Base-by-base conservation (phyloP, 2,329 filamentous ascomycete genomes). In the Paramyrothecium sp. region DNA sequence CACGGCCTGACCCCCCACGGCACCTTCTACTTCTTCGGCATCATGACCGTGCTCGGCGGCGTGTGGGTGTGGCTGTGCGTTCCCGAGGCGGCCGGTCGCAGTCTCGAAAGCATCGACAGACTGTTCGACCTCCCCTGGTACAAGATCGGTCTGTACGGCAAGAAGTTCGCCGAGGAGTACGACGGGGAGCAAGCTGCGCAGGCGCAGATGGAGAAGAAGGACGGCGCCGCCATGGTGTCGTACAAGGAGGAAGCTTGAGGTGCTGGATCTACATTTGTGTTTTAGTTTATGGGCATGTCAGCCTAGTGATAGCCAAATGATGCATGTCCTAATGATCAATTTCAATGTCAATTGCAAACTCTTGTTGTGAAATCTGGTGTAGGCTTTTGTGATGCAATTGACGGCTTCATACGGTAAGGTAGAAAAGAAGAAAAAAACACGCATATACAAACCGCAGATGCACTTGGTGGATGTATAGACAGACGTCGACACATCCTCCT, bases 61-160 rank as follows among this genome's bases (percentile, higher is more conserved):
- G 52, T 79, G 3, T 90, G 86, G 84, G 87, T 86, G 7, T 88
- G 79, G 76, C 81, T 88, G 66, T 84, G 80, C 64, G 78, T 90
- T 3, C 88, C 87, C 0, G 87, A 90, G 73, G 88, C 86, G 0
- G 80, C 80, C 0, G 87, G 86, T 3, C 70, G 76, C 17, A 75
- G 73, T 48, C 73, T 87, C 12, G 84, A 87, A 72, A 81, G 78
- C 53, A 88, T 89, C 76, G 86, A 90, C 67, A 75, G 78, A 19
- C 71, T 90, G 61, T 90, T 90, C 66, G 80, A 78, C 34, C 73
- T 89, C 55, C 84, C 84, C 0, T 90, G 88, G 88, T 83, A 87
- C 67, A 79, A 83, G 70, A 89, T 91, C 63, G 88, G 88, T 2
- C 69, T 70, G 1, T 66, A 72, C 58, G 78, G 78, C 4, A 77